Base-by-base conservation (phyloP, 2,329 filamentous ascomycete species). In the Penicillium sp. region DNA sequence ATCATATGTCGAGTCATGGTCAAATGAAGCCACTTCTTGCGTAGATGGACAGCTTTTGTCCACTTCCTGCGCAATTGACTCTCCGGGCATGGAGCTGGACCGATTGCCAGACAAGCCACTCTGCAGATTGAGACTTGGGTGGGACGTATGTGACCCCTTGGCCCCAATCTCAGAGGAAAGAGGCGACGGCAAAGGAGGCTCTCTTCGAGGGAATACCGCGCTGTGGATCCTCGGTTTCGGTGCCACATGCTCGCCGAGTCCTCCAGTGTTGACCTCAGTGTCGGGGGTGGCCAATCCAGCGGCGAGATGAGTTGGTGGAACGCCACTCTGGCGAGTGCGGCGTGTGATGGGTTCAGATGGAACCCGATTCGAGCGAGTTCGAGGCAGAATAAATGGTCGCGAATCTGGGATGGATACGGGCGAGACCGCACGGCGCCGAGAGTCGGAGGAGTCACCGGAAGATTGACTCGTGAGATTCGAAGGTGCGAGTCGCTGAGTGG, bases 351-450 rank as follows among this genome's bases (percentile, higher is more conserved):
- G 75, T 58, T 79, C 78, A 45, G 81, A 77, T 48, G 80, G 75
- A 49, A 80, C 56, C 40, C 70, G 62, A 29, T 56, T 55, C 38
- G 65, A 58, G 53, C 68, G 67, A 13, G 62, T 58, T 24, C 63
- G 67, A 8, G 64, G 39, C 73, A 77, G 52, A 76, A 71, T 68
- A 81, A 79, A 44, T 76, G 79, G 50, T 79, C 78, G 62, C 50
- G 55, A 32, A 64, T 85, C 83, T 32, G 77, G 75, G 54, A 83
- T 78, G 8, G 82, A 81, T 16, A 80, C 76, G 8, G 81, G 80
- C 14, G 81, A 80, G 16, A 79, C 74, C 9, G 77, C 77, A 54
- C 81, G 80, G 64, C 81, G 78, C 60, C 76, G 75, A 52, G 67
- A 54, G 41, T 54, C 66, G 8, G 7, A 44, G 31, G 67, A 60